Conservation (phyloP, 805 yeast species). For the Ogataea methylovora region DNA sequence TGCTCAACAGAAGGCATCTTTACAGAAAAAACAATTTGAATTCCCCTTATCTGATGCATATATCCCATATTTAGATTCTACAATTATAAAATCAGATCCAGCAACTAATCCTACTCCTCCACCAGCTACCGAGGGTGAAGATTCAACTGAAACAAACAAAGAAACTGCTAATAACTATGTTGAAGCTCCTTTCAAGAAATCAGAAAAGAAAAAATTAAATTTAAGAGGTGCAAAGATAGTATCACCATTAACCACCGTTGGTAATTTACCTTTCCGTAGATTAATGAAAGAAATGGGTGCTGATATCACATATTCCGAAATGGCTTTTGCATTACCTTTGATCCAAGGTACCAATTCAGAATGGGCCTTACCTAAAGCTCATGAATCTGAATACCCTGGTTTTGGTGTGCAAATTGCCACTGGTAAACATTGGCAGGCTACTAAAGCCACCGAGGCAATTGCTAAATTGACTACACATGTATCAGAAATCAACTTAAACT, state of each 20-base stretch:
- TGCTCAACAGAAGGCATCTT: conserved; percentile 33
- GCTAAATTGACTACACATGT: conserved; percentile 48
- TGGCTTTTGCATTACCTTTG: conserved; percentile 85
- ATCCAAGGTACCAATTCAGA: conserved; percentile 88
- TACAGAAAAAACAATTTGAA: conserved; percentile 57
- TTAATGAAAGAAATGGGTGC: conserved; percentile 88
- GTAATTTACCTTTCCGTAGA: conserved; percentile 91
- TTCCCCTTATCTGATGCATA: conserved; percentile 52
- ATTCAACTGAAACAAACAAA: conserved; percentile 17
- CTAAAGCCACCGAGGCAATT: conserved; percentile 83
- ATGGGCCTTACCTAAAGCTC: conserved; percentile 96
- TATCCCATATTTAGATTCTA: conserved; percentile 57
- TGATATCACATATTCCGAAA: conserved; percentile 89
- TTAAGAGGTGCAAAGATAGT: conserved; percentile 73
- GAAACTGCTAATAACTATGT: conserved; percentile 43
- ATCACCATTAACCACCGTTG: conserved; percentile 96
- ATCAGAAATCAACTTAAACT: conserved; percentile 84
- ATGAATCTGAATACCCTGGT: conserved; percentile 71
- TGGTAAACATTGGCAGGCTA: conserved; percentile 87
- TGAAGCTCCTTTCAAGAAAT: conserved; percentile 69
- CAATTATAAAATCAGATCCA: conserved; percentile 32
- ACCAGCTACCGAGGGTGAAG: conserved; percentile 28
- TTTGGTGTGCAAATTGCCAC: conserved; percentile 94
- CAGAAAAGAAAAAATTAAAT: conserved; percentile 76
- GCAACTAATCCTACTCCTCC: conserved; percentile 21